Percentiles rank a stretch among this genome's conserved stretches.
These are phyloP conservation scores for Adansonia rubrostipa DNA, from an alignment of 441 rosid genomes.

Conservation along the genomic window DNA sequence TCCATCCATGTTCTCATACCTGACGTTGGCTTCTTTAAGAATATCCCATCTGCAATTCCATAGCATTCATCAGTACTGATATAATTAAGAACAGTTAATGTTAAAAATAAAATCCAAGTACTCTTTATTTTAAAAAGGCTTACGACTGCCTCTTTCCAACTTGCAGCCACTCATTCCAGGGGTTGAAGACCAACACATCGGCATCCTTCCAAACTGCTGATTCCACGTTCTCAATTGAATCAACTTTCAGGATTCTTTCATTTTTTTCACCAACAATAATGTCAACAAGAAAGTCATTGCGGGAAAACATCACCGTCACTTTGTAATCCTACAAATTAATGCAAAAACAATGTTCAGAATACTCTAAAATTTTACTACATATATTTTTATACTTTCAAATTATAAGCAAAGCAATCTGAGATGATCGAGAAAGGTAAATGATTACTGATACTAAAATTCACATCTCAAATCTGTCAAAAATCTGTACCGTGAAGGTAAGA, in stretches of 20 bases:
- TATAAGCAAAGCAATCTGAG: background rate
- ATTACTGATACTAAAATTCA: too few species aligned
- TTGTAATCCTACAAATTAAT: constrained; percentile 18
- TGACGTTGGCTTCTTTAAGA: constrained; percentile 32
- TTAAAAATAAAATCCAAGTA: too few species aligned
- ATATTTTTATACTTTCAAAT: too few species aligned
- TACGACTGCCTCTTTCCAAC: constrained; percentile 64
- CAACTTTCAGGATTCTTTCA: constrained; percentile 49
- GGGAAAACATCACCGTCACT: constrained; percentile 19
- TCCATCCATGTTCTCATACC: constrained; percentile 46
- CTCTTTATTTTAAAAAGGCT: background rate
- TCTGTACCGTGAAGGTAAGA: constrained; percentile 45
- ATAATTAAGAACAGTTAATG: too few species aligned
- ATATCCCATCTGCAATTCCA: constrained; percentile 48
- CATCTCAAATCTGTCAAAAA: background rate
- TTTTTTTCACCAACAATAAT: background rate
- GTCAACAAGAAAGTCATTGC: constrained; percentile 32
- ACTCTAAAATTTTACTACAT: too few species aligned
- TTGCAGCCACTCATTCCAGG: constrained; percentile 91
- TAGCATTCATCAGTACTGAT: too few species aligned
- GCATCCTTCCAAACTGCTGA: constrained; percentile 47
- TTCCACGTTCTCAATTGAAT: constrained; percentile 42
- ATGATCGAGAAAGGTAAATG: too few species aligned
- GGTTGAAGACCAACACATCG: constrained; percentile 60
- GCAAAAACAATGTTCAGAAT: background rate